Evolutionary conservation across 352 stramenopile genomes (phyloP), one percentile per base, ranked within the genome.

Genomic region (Globisporangium solare): DNA sequence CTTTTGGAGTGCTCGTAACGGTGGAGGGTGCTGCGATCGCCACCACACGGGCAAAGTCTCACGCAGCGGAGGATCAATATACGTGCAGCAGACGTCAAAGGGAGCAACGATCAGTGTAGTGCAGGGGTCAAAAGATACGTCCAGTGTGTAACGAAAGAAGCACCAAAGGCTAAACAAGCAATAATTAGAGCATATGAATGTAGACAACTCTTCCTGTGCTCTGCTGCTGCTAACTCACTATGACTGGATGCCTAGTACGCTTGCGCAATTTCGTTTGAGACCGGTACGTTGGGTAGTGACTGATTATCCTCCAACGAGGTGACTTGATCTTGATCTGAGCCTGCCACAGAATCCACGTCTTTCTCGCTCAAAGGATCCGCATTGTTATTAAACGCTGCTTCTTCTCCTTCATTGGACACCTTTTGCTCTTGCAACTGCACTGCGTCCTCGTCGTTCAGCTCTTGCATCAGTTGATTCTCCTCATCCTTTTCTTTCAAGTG

Each of bases 1-100:
- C 66, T 94, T 83, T 62, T 88, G 76, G 70, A 67, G 58, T 24
- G 82, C 85, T 31, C 79, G 70, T 47, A 94, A 94, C 54, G 85
- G 85, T 46, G 85, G 80, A 51, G 80, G 81, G 18, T 91, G 74
- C 63, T 89, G 79, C 58, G 83, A 89, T 47, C 73, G 83, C 47
- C 76, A 89, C 43, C 76, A 61, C 24, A 65, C 70, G 58, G 73
- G 74, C 56, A 77, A 80, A 17, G 52, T 88, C 41, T 73, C 79
- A 47, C 73, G 68, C 18, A 76, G 71, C 53, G 67, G 78, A 46
- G 74, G 86, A 45, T 88, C 76, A 24, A 86, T 88, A 52, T 92
- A 83, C 70, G 58, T 87, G 14, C 59, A 74, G 48, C 55, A 66
- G 49, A 47, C 52, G 39, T 24, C 39, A 15, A 43, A 18, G 17